These are phyloP conservation scores for Lycium barbarum DNA, from an alignment of 257 asterid genomes.

Conservation along the genomic window DNA sequence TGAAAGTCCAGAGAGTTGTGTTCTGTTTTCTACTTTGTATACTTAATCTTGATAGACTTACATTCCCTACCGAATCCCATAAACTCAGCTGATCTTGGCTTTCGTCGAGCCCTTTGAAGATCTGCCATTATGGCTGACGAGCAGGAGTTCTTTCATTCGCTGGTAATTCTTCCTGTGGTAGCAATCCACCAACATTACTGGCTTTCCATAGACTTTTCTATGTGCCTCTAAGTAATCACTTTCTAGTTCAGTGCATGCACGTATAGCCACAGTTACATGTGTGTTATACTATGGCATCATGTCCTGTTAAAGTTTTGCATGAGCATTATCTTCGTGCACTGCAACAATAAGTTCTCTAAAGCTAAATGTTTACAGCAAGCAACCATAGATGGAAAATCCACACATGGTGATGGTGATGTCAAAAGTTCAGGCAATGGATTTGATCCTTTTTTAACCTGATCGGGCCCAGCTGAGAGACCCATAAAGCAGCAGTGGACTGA, in stretches of 20 bases:
- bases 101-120: conserved; percentile 34
- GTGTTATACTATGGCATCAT: conserved; percentile 13
- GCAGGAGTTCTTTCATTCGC: neutral
- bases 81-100: conserved; percentile 31
- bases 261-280: conserved; percentile 12
- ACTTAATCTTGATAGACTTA: conserved; percentile 23
- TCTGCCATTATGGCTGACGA: neutral
- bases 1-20: conserved; percentile 36
- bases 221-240: conserved; percentile 23
- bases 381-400: conserved; percentile 32
- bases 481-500: conserved; percentile 2
- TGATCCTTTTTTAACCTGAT: neutral
- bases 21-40: conserved; percentile 37
- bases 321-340: conserved; percentile 2
- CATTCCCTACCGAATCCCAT: conserved; percentile 28
- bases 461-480: neutral
- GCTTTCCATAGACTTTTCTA: conserved; percentile 22
- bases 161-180: conserved; percentile 27
- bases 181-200: conserved; percentile 33
- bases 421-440: conserved; percentile 7
- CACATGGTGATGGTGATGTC: conserved; percentile 32
- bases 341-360: neutral
- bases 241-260: conserved; percentile 33
- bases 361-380: conserved; percentile 28
- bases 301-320: conserved; percentile 5